Evolutionary conservation across 768 basidiomycete species (phyloP), one percentile per base, ranked within the genome.

Genomic region (Xerocomellus chrysenteron): DNA sequence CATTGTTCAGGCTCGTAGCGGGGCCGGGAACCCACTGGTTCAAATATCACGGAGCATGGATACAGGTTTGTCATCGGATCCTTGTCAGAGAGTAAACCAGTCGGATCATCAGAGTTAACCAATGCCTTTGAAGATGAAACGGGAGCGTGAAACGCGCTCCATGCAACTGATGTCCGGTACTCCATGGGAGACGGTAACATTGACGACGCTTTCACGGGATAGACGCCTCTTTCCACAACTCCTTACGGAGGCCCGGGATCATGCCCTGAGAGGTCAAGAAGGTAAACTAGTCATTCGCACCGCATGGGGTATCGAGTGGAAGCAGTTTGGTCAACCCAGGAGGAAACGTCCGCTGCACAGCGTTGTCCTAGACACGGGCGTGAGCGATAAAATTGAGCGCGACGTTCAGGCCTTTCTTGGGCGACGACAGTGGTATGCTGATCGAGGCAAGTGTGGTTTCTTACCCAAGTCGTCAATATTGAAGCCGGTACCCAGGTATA

Each of bases 241-340:
- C 7, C 84, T 99, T 4, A 73, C 82, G 2, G 96, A 99, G 70
- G 96, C 97, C n/a, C 81, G 92, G 50, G 87, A 92, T 65, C 77
- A 95, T 40, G 95, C 94, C 1, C 81, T 96, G 78, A 81, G 77
- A 33, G 87, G 82, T 0, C 90, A 94, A 58, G 92, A 96, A 70
- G 96, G 95, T 48, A 94, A 94, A 66, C 92, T 96, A 10, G 90
- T 98, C 54, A 90, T 99, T 55, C 91, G 95, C 63, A 97, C 94
- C 1, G 92, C 96, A 5, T 97, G 95, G 94, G 94, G 94, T 0
- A 88, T 87, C 33, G 94, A 98, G 63, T 99, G 97, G 97, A 81
- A 85, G 58, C 94, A 92, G 9, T 98, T 99, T 67, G 97, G 97
- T 8, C 88, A 88, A 65, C 94, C 97, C 36, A 80, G 95, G 46